Base-by-base conservation (phyloP, 352 stramenopile genomes). In the Paralagenidium karlingii region DNA sequence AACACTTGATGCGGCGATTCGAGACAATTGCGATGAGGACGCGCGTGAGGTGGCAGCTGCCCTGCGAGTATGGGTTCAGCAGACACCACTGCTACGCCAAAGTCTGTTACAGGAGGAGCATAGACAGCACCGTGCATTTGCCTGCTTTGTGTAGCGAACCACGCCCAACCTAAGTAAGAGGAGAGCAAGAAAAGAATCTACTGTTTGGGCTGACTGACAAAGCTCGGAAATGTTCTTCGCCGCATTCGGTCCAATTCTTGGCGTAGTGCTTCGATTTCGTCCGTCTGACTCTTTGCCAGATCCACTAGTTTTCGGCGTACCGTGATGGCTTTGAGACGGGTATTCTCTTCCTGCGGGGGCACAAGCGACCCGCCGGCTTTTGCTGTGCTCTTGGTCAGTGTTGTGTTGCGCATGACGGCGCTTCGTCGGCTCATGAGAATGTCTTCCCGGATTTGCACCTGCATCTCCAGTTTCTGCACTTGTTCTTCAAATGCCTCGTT, bases 161-260 rank as follows among this genome's bases (percentile, higher is more conserved):
- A n/a, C n/a, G n/a, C n/a, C n/a, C n/a, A n/a, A n/a, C n/a, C n/a
- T n/a, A n/a, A n/a, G n/a, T n/a, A n/a, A n/a, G n/a, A n/a, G n/a
- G n/a, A n/a, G n/a, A n/a, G n/a, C n/a, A n/a, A n/a, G n/a, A n/a
- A n/a, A n/a, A n/a, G n/a, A n/a, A n/a, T n/a, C n/a, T n/a, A n/a
- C n/a, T n/a, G n/a, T n/a, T n/a, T n/a, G 3, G 47, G 42, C 24
- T 45, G 40, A n/a, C n/a, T n/a, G 7, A 44, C 80, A 38, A 97
- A 97, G 41, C 73, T 92, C 9, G 88, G 88, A 49, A 96, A 97
- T n/a, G 87, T 96, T 3, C 81, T 69, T 12, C 84, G 64, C 2
- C 85, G 77, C 58, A 96, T 90, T 28, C 79, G 80, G 49, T 96
- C 81, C 1, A 96, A 70, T 43, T 96, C 87, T 7, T 81, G 49